Evolutionary conservation across 1,284 basidiomycete genomes (phyloP), one percentile per base, ranked within the genome.

Genomic region (Sporisorium reilianum): DNA sequence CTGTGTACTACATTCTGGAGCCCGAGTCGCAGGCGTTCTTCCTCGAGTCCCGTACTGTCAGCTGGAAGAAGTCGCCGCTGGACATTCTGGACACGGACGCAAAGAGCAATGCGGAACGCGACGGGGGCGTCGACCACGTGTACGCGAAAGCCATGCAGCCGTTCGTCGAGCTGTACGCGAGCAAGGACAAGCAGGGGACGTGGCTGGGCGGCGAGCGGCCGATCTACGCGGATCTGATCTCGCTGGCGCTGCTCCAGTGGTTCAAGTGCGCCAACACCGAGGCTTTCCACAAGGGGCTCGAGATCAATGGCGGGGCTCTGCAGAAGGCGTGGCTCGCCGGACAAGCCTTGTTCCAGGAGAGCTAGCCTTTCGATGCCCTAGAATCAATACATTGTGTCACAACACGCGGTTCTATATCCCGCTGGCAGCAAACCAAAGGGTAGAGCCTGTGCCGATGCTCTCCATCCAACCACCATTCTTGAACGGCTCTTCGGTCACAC

Each of bases 401-500:
- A 30, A 30, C 28, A 30, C 6, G 23, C 23, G 14, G 14, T 18
- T 9, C 8, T 16, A 41, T 41, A 41, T 20, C 5, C 38, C 50
- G 25, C 34, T 40, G 9, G 38, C 55, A 8, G 48, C 52, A 12
- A 58, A 62, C 59, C 55, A 68, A 26, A 63, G 16, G 0, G 23
- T 34, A 25, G 55, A 53, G 7, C 61, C 44, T n/a, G 48, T 42
- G 14, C 53, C 55, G 7, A 75, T 18, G 32, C 48, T 64, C 23
- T 75, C 66, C 41, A 61, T 55, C 53, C 44, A 67, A 4, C 46
- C 50, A 20, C 68, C 73, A 20, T 51, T 65, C 26, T 58, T 60
- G 45, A 67, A 75, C 6, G 73, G 73, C 45, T 75, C 73, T 25
- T 64, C 57, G 2, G 73, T 68, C 3, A 46, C 61, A n/a, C 73